Conservation (phyloP, 2,329 filamentous ascomycete species). For the Sphaerulina populicola region DNA sequence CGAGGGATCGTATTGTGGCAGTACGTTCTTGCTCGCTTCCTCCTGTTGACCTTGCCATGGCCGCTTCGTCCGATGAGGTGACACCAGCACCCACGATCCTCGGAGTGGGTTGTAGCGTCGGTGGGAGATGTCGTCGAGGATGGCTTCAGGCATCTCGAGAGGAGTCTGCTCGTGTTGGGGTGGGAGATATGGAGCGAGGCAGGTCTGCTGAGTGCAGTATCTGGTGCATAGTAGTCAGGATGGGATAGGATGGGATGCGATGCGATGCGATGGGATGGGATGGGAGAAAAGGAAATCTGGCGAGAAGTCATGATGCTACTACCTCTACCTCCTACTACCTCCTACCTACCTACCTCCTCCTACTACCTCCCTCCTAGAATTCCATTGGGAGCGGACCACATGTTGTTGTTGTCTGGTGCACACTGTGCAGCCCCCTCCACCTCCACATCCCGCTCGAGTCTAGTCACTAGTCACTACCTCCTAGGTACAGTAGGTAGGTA, state of each 20-base stretch:
- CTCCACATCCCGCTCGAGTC: conserved; percentile 6
- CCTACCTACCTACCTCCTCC: too few relatives aligned
- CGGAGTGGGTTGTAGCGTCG: conserved; percentile 86
- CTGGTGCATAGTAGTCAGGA: conserved; percentile 25
- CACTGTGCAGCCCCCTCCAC: conserved; percentile 13
- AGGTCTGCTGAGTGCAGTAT: conserved; percentile 17
- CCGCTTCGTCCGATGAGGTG: conserved; percentile 89
- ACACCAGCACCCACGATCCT: conserved; percentile 87
- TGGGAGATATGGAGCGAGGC: conserved; percentile 17
- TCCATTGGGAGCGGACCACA: neutral
- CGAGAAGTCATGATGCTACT: conserved; percentile 12
- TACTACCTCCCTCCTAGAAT: too few relatives aligned
- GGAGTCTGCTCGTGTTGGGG: neutral
- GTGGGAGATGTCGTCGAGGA: conserved; percentile 91
- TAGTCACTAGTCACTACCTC: too few relatives aligned
- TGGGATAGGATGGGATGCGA: too few relatives aligned
- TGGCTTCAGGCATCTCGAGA: conserved; percentile 40
- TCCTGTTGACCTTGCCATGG: conserved; percentile 73
- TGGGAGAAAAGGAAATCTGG: neutral
- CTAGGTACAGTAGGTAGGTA: too few relatives aligned
- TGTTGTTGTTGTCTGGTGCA: neutral
- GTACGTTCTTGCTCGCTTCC: conserved; percentile 39
- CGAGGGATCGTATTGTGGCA: conserved; percentile 68
- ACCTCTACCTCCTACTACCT: too few relatives aligned
- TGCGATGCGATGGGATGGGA: too few relatives aligned